These are phyloP conservation scores for Castanea sativa DNA, from an alignment of 306 rosid genomes.

Conservation along the genomic window DNA sequence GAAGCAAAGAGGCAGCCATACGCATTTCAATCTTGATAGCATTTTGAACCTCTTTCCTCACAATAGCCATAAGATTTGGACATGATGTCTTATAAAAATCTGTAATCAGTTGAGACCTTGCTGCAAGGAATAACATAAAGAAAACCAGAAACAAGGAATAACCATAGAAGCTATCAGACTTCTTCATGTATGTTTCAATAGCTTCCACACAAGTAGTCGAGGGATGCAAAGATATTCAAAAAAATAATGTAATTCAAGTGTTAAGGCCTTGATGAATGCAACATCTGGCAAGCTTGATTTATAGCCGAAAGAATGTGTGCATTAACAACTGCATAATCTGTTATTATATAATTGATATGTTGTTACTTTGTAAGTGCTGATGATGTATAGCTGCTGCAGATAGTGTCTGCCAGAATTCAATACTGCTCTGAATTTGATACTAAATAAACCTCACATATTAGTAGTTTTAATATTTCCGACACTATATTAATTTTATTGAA, in stretches of 20 bases:
- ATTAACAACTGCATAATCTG: background rate
- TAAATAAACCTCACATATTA: background rate
- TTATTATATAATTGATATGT: background rate
- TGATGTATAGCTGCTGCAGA: background rate
- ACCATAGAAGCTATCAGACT: slow-evolving; percentile 10
- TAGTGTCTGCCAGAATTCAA: background rate
- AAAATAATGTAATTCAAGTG: too few relatives aligned
- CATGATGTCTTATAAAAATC: slow-evolving; percentile 67
- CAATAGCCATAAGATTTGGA: slow-evolving; percentile 51
- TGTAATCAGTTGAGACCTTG: slow-evolving; percentile 50
- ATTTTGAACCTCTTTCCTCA: slow-evolving; percentile 51
- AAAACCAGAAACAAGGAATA: slow-evolving; percentile 29
- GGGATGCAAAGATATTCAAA: background rate
- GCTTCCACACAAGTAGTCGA: background rate
- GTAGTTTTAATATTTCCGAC: background rate
- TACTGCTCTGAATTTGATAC: background rate
- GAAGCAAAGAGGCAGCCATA: slow-evolving; percentile 88
- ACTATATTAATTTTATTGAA: background rate
- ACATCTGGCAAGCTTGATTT: background rate
- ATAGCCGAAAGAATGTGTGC: background rate
- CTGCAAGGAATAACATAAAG: slow-evolving; percentile 39
- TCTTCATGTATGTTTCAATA: slow-evolving; percentile 22
- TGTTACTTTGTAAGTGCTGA: background rate
- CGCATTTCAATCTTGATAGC: slow-evolving; percentile 66
- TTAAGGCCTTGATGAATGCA: background rate